Evolutionary conservation across 495 filamentous ascomycete species (phyloP).

Genomic region (Apodospora peruviana): DNA sequence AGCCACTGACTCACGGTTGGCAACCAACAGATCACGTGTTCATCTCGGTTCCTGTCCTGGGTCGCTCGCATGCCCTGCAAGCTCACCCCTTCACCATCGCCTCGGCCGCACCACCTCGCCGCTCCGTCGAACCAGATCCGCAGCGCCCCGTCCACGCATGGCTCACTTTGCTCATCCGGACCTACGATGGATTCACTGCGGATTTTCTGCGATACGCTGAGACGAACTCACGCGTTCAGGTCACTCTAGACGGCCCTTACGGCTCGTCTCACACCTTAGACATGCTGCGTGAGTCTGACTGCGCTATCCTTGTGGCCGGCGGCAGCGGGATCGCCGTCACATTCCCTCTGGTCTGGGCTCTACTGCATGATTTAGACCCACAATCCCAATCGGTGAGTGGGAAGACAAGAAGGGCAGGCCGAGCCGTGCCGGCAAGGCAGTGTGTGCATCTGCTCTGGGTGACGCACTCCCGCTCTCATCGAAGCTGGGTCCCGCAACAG

Average conservation of each 20-base stretch:
- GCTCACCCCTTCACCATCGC: slow-evolving; percentile 60
- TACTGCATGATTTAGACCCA: slow-evolving; percentile 13
- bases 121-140: slow-evolving; percentile 18
- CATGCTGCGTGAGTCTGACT: slow-evolving; percentile 33
- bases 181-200: slow-evolving; percentile 53
- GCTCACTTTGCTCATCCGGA: slow-evolving; percentile 49
- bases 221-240: slow-evolving; percentile 24
- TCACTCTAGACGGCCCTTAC: slow-evolving; percentile 54
- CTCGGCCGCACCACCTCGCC: slow-evolving; percentile 31
- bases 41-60: slow-evolving; percentile 47
- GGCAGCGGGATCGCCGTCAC: slow-evolving; percentile 59
- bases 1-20: slow-evolving; percentile 47
- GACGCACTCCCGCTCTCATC: slow-evolving; percentile 43
- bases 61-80: slow-evolving; percentile 31
- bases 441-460: slow-evolving; percentile 53
- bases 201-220: slow-evolving; percentile 47
- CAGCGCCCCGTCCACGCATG: slow-evolving; percentile 28
- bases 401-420: neutral
- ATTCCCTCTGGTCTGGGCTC: slow-evolving; percentile 36
- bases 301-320: slow-evolving; percentile 52
- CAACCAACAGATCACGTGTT: slow-evolving; percentile 54
- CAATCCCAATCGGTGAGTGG: neutral
- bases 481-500: slow-evolving; percentile 44
- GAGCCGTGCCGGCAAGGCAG: slow-evolving; percentile 10
- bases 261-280: slow-evolving; percentile 37